Percentiles rank a stretch among this genome's conserved stretches.
Evolutionary conservation across 1,284 basidiomycete species (phyloP).

Genomic region (Ceratobasidium sp.): DNA sequence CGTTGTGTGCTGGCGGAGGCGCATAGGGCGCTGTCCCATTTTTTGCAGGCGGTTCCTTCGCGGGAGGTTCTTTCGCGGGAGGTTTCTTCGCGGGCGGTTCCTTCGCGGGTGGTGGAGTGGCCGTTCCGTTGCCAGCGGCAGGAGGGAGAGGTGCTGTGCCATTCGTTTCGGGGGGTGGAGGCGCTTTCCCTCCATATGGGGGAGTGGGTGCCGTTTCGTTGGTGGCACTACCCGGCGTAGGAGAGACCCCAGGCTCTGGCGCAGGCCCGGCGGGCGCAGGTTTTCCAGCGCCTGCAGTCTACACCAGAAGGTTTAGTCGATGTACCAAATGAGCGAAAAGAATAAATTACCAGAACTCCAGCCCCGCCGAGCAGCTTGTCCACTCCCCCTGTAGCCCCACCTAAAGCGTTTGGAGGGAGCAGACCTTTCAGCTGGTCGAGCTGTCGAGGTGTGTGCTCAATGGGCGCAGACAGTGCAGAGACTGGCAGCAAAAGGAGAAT

Average conservation of each 20-base stretch:
- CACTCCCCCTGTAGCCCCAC: not conserved
- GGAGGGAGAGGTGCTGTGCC: not conserved
- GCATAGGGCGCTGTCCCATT: not conserved
- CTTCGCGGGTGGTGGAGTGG: not conserved
- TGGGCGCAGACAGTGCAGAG: conserved; percentile 12
- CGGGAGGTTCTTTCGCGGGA: not conserved
- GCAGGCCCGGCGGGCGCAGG: not conserved
- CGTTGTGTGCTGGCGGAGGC: not conserved
- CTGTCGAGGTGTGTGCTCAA: conserved; percentile 18
- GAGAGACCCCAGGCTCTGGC: not conserved
- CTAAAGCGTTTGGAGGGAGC: not conserved
- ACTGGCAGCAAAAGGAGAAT: conserved; percentile 21
- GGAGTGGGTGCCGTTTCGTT: conserved; percentile 11
- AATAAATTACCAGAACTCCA: not conserved
- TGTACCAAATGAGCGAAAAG: not conserved
- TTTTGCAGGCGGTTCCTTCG: not conserved
- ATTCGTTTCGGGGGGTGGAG: not conserved
- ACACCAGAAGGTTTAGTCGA: not conserved
- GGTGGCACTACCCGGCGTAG: not conserved
- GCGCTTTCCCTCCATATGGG: not conserved
- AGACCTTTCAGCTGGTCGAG: conserved; percentile 27
- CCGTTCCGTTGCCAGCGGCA: not conserved
- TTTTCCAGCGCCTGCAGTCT: conserved; percentile 2
- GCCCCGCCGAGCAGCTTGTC: conserved; percentile 10
- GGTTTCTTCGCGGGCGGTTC: not conserved